phyloP scores from a whole-genome alignment of 2,329 filamentous ascomycete species.

The Colletotrichum australisinense region DNA sequence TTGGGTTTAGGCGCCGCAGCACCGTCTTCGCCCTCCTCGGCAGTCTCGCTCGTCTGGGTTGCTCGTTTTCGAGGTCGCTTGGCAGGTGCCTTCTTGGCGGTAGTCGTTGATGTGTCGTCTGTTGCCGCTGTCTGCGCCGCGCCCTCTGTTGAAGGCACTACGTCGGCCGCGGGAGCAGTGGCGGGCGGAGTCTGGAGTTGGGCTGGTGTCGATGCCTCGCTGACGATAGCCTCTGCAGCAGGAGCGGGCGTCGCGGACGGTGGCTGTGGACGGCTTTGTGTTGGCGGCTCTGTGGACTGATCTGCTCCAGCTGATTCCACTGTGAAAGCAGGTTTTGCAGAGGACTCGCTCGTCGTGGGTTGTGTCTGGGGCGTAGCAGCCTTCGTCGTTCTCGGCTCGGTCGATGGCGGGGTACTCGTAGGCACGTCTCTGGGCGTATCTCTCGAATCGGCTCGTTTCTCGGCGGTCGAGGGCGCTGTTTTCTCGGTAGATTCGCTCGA shows the following conservation, averaged over 20 bases:
- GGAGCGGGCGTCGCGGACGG: background rate
- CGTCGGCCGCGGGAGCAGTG: background rate
- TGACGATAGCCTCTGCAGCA: background rate
- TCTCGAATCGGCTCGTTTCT: background rate
- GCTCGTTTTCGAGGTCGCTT: constrained; percentile 33
- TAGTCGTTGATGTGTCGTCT: background rate
- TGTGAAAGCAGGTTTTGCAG: background rate
- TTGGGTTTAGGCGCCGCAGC: constrained; percentile 30
- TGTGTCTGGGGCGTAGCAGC: background rate
- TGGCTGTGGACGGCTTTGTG: background rate
- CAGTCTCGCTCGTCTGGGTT: constrained; percentile 8
- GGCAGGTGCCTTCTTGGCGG: constrained; percentile 8
- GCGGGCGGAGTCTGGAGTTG: constrained; percentile 30
- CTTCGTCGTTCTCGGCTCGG: background rate
- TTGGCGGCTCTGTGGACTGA: background rate
- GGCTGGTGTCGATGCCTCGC: constrained; percentile 9
- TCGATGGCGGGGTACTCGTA: constrained; percentile 30
- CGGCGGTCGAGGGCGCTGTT: background rate
- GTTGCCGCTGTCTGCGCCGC: background rate
- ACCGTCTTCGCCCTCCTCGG: constrained; percentile 6
- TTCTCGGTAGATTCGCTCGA: background rate
- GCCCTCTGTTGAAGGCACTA: background rate
- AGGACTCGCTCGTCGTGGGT: background rate
- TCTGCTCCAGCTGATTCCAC: background rate
- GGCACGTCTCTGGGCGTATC: background rate